phyloP scores from a whole-genome alignment of 108 stramenopile species.

The Pseudonitzschia multiseries region DNA sequence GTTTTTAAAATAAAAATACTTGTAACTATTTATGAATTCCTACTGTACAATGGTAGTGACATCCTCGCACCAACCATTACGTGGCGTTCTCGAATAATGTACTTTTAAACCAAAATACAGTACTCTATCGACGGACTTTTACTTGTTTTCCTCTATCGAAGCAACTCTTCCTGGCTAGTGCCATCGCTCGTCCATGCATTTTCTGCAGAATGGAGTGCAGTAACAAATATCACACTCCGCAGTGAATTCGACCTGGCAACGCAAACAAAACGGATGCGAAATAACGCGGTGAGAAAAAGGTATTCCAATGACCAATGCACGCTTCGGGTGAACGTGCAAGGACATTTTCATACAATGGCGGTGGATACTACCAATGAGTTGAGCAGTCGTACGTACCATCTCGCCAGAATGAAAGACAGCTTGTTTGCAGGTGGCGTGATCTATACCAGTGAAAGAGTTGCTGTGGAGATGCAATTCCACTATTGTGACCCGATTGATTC shows the following conservation, averaged over 20 bases:
- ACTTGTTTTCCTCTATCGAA: neutral
- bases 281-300: neutral
- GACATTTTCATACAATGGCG: neutral
- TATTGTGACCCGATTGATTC: neutral
- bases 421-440: neutral
- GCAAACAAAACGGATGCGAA: neutral
- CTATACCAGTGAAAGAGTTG: neutral
- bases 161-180: too few species aligned
- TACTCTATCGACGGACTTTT: too few species aligned
- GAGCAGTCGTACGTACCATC: slow-evolving; percentile 1
- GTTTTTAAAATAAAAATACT: neutral
- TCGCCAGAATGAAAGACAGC: slow-evolving; percentile 10
- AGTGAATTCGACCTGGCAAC: slow-evolving; percentile 36
- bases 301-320: neutral
- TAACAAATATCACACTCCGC: slow-evolving; percentile 49
- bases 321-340: too few species aligned
- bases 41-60: neutral
- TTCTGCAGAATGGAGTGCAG: slow-evolving; percentile 36
- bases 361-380: neutral
- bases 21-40: neutral
- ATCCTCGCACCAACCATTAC: neutral
- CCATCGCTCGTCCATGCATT: neutral
- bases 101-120: neutral
- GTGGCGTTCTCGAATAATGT: neutral
- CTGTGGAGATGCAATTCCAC: neutral